These are phyloP conservation scores for Acmispon strigosus DNA, from an alignment of 306 rosid species.

Conservation along the genomic window DNA sequence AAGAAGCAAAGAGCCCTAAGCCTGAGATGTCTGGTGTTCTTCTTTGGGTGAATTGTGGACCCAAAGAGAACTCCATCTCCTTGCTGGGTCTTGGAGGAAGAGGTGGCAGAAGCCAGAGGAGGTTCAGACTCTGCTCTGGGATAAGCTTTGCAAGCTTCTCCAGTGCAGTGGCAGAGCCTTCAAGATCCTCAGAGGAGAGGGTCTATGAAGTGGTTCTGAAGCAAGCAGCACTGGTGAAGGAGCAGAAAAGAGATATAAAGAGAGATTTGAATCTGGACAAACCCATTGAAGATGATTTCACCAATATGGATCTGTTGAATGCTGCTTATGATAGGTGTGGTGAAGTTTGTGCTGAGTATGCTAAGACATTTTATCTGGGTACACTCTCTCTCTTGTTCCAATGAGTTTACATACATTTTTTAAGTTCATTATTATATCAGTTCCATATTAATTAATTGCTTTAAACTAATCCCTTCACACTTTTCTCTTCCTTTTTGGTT, in stretches of 20 bases:
- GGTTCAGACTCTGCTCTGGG: conserved; percentile 31
- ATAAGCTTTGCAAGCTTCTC: conserved; percentile 43
- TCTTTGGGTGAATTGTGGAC: conserved; percentile 61
- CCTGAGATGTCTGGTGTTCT: conserved; percentile 53
- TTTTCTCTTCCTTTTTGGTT: background rate
- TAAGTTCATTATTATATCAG: background rate
- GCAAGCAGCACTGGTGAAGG: conserved; percentile 76
- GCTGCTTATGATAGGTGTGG: conserved; percentile 85
- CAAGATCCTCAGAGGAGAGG: conserved; percentile 76
- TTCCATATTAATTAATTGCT: background rate
- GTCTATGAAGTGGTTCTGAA: conserved; percentile 86
- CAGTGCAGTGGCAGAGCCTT: conserved; percentile 46
- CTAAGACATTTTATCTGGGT: conserved; percentile 93
- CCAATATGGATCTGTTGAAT: conserved; percentile 51
- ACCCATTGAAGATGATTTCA: conserved; percentile 31
- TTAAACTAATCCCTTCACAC: background rate
- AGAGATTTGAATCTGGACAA: conserved; percentile 27
- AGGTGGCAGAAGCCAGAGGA: conserved; percentile 31
- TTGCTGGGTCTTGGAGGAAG: conserved; percentile 32
- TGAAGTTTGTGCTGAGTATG: conserved; percentile 94
- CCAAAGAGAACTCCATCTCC: conserved; percentile 44
- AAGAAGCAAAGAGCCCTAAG: background rate
- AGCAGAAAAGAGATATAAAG: conserved; percentile 24
- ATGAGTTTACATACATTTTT: background rate
- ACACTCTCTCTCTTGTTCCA: background rate